These are phyloP conservation scores for Blastobotrys persicus DNA, from an alignment of 1,139 yeast species.

Conservation along the genomic window DNA sequence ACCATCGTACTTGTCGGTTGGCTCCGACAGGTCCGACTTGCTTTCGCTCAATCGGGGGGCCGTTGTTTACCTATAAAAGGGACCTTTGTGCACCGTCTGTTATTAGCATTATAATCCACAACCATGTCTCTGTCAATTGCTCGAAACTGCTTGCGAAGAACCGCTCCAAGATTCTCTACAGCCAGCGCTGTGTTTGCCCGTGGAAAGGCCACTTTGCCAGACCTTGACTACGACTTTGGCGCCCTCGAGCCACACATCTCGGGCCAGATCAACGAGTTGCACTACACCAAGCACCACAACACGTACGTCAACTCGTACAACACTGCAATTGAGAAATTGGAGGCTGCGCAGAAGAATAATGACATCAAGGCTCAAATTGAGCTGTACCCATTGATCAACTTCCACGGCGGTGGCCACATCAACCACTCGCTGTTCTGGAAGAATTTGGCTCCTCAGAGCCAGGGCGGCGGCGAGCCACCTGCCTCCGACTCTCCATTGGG, in stretches of 20 bases:
- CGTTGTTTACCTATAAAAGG: neutral
- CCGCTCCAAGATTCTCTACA: constrained; percentile 12
- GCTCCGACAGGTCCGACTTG: neutral
- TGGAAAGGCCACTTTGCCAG: constrained; percentile 52
- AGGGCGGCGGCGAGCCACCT: constrained; percentile 87
- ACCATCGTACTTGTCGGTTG: too few relatives aligned
- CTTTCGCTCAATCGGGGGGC: neutral
- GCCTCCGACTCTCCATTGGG: constrained; percentile 55
- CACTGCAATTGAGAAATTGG: constrained; percentile 73
- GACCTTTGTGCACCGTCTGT: neutral
- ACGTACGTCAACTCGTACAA: constrained; percentile 90
- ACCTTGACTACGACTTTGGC: constrained; percentile 80
- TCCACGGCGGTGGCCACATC: constrained; percentile 93
- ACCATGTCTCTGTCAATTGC: constrained; percentile 16
- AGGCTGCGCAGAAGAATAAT: constrained; percentile 64
- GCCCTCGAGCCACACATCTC: constrained; percentile 91
- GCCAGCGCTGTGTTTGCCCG: constrained; percentile 8
- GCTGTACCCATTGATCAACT: constrained; percentile 77
- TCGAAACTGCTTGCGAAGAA: constrained; percentile 11
- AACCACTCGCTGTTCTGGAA: constrained; percentile 91
- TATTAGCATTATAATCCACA: neutral
- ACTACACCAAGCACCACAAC: constrained; percentile 92
- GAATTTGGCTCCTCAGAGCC: constrained; percentile 76
- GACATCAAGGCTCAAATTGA: constrained; percentile 66
- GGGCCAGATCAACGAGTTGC: constrained; percentile 81